Base-by-base conservation (phyloP, 2,329 filamentous ascomycete species). In the Sarocladium oryzae region DNA sequence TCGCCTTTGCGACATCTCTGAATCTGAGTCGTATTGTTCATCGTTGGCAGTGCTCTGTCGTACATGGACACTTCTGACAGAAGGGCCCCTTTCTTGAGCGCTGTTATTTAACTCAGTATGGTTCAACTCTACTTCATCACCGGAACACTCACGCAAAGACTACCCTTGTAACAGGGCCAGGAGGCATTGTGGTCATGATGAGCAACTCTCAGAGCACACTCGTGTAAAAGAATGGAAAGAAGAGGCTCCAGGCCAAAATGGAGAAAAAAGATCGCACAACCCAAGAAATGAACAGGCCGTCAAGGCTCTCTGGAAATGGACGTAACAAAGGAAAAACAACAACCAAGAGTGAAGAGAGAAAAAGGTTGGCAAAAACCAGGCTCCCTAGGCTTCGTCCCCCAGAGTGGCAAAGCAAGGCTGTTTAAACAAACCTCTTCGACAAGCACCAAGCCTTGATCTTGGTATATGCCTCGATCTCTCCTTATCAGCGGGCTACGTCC, bases 181-280 rank as follows among this genome's bases (percentile, higher is more conserved):
- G 5, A 15, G 21, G 4, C 28, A 13, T 33, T 6, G 43, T 48
- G 21, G 26, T 32, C 43, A 48, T 48, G 26, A 7, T 48, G 43
- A 32, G 16, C 5, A 13, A 21, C 43, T 32, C 26, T 21, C 26
- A 48, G 28, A 33, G 28, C 8, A 10, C 11, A n/a, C 13, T 20
- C 21, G 13, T 15, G 11, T 3, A 48, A 32, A 32, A 32, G 43
- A 33, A 32, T 7, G 43, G 4, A 33, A 48, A 32, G 16, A 45
- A 18, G 20, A 16, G 43, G 43, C 43, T 18, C 43, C 43, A 48
- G 43, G 43, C 43, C 43, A 48, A 48, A n/a, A 32, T 2, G 13
- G 3, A 30, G 15, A 45, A 18, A 45, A 30, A 48, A 23, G 20
- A 16, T 7, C 20, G n/a, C 23, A 43, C 28, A 48, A 32, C 32